These are phyloP conservation scores for Torulaspora franciscae DNA, from an alignment of 805 yeast genomes.

Conservation along the genomic window DNA sequence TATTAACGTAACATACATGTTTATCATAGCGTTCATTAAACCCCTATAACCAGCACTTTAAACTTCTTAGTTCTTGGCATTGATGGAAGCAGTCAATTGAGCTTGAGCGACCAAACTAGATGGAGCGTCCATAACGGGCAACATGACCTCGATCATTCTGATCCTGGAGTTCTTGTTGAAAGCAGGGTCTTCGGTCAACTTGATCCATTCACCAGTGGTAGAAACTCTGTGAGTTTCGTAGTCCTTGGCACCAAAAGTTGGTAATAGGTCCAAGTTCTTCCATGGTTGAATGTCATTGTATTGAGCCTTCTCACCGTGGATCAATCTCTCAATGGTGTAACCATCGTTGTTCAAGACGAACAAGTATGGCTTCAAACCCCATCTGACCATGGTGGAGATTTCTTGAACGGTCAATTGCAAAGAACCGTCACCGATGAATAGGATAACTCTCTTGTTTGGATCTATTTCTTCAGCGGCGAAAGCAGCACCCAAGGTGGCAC, in stretches of 20 bases:
- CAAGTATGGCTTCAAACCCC: conserved; percentile 62
- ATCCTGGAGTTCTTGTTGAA: conserved; percentile 55
- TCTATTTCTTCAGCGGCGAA: conserved; percentile 63
- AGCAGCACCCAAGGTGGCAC: conserved; percentile 64
- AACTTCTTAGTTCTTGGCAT: conserved; percentile 35
- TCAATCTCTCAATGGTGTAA: conserved; percentile 69
- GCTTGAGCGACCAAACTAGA: conserved; percentile 62
- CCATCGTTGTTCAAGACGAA: conserved; percentile 69
- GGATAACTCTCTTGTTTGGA: conserved; percentile 55
- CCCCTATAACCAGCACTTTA: neutral
- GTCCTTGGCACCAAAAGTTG: conserved; percentile 45
- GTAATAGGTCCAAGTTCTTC: conserved; percentile 56
- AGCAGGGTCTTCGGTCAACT: conserved; percentile 41
- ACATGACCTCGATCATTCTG: conserved; percentile 63
- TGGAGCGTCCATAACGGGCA: conserved; percentile 68
- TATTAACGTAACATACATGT: neutral
- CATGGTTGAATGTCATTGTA: conserved; percentile 67
- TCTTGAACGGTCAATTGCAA: conserved; percentile 71
- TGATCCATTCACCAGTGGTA: conserved; percentile 55
- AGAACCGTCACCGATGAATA: conserved; percentile 74
- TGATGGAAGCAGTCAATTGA: conserved; percentile 50
- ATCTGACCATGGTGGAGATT: conserved; percentile 62
- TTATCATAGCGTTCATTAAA: conserved; percentile 9
- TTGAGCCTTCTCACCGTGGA: conserved; percentile 60
- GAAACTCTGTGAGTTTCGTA: conserved; percentile 53